phyloP scores from a whole-genome alignment of 1,284 basidiomycete genomes.

The Ceratobasidium sp. region DNA sequence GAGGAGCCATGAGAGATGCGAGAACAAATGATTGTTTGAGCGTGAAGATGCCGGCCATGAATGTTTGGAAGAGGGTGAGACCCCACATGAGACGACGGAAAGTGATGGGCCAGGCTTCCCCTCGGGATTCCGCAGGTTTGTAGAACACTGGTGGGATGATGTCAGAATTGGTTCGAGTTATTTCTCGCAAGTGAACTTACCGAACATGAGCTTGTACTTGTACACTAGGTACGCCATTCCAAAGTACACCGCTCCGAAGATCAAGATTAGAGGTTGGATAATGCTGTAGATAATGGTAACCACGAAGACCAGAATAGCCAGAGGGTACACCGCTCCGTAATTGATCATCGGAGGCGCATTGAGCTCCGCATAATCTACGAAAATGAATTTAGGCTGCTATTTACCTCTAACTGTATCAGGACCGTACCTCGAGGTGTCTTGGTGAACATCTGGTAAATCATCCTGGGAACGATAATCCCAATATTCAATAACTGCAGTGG shows the following conservation, averaged over 20 bases:
- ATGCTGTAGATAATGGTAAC: constrained; percentile 96
- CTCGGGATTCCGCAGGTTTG: constrained; percentile 92
- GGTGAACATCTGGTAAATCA: constrained; percentile 80
- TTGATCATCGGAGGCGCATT: constrained; percentile 98
- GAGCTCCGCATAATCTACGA: constrained; percentile 90
- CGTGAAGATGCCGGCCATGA: constrained; percentile 96
- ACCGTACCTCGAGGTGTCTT: constrained; percentile 85
- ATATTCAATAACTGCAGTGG: constrained; percentile 93
- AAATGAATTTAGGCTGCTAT: neutral
- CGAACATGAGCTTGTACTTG: constrained; percentile 97
- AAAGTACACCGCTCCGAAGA: constrained; percentile 96
- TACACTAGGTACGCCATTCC: constrained; percentile 94
- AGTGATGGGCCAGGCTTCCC: constrained; percentile 95
- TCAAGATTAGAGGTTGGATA: constrained; percentile 92
- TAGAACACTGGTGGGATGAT: constrained; percentile 77
- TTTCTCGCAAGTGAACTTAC: too few relatives aligned
- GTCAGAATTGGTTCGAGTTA: too few relatives aligned
- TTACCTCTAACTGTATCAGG: neutral
- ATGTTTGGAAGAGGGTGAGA: constrained; percentile 86
- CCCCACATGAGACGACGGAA: constrained; percentile 91
- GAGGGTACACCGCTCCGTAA: constrained; percentile 93
- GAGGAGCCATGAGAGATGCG: constrained; percentile 80
- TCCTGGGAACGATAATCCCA: constrained; percentile 83
- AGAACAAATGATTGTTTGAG: constrained; percentile 83
- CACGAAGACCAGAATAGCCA: constrained; percentile 95